These are phyloP conservation scores for Friedmanniomyces simplex DNA, from an alignment of 495 filamentous ascomycete genomes.

Conservation along the genomic window DNA sequence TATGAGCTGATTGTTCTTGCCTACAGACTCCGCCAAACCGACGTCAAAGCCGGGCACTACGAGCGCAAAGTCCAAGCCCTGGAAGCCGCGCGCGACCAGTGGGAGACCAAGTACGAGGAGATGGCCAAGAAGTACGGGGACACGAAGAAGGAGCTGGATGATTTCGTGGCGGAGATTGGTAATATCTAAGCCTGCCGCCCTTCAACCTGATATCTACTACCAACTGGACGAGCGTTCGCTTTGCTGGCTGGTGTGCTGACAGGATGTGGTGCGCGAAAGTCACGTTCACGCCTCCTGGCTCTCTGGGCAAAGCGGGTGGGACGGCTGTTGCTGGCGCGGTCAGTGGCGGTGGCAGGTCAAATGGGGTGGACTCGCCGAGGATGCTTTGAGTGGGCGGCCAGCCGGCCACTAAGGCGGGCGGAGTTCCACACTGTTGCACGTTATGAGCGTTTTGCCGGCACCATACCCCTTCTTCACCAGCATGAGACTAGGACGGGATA, in stretches of 20 bases:
- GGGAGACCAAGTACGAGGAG: conserved; percentile 96
- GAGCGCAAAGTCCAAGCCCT: conserved; percentile 98
- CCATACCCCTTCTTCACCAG: conserved; percentile 3
- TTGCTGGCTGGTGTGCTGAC: conserved; percentile 1
- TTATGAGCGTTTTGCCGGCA: neutral
- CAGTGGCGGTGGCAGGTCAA: neutral
- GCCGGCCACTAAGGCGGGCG: too few species aligned
- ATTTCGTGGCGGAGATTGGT: conserved; percentile 78
- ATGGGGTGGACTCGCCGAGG: neutral
- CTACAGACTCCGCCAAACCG: conserved; percentile 85
- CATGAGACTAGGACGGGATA: neutral
- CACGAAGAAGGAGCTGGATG: conserved; percentile 85
- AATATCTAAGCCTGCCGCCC: conserved; percentile 55
- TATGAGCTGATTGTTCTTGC: conserved; percentile 3
- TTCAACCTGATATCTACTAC: neutral
- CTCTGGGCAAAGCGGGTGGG: conserved; percentile 9
- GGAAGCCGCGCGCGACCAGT: conserved; percentile 75
- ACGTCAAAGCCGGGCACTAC: conserved; percentile 97
- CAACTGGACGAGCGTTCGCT: neutral
- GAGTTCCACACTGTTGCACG: neutral
- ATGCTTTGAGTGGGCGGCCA: neutral
- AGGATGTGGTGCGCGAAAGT: neutral
- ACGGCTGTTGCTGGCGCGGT: neutral
- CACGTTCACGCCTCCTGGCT: neutral
- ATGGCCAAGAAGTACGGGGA: conserved; percentile 74